Evolutionary conservation across 2,329 filamentous ascomycete species (phyloP).

Genomic region (Pseudocercospora fuligena): DNA sequence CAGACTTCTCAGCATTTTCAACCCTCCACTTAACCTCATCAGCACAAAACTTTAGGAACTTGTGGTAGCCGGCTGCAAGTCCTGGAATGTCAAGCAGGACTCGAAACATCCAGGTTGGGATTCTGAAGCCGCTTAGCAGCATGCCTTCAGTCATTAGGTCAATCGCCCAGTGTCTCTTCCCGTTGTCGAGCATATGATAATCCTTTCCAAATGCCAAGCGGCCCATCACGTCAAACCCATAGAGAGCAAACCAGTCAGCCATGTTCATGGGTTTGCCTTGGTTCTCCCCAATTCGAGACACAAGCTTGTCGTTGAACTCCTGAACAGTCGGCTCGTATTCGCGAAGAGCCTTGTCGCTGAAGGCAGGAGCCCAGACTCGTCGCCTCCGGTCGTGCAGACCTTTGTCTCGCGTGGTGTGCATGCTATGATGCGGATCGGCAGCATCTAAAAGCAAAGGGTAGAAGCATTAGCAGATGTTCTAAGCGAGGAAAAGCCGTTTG

Average conservation of each 20-base stretch:
- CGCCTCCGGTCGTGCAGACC: slow-evolving; percentile 46
- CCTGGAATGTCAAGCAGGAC: slow-evolving; percentile 42
- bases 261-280: slow-evolving; percentile 43
- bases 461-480: no score
- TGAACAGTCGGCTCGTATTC: slow-evolving; percentile 48
- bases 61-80: slow-evolving; percentile 38
- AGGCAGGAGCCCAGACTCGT: slow-evolving; percentile 48
- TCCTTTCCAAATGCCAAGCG: slow-evolving; percentile 51
- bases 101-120: slow-evolving; percentile 43
- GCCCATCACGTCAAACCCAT: slow-evolving; percentile 53
- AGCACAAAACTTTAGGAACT: slow-evolving; percentile 45
- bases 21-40: slow-evolving; percentile 42
- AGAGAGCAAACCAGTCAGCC: slow-evolving; percentile 48
- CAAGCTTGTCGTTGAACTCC: slow-evolving; percentile 44
- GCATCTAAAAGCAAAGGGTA: no score
- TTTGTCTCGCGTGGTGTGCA: slow-evolving; percentile 47
- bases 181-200: slow-evolving; percentile 46
- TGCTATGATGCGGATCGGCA: slow-evolving; percentile 40
- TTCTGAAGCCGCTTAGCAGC: slow-evolving; percentile 29
- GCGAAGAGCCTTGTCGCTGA: slow-evolving; percentile 48
- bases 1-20: slow-evolving; percentile 27
- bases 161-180: slow-evolving; percentile 43
- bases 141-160: slow-evolving; percentile 44
- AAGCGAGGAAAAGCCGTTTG: no score
- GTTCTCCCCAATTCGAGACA: slow-evolving; percentile 36